Evolutionary conservation across 1,284 basidiomycete species (phyloP).

Genomic region (Cryptococcus neoformans): DNA sequence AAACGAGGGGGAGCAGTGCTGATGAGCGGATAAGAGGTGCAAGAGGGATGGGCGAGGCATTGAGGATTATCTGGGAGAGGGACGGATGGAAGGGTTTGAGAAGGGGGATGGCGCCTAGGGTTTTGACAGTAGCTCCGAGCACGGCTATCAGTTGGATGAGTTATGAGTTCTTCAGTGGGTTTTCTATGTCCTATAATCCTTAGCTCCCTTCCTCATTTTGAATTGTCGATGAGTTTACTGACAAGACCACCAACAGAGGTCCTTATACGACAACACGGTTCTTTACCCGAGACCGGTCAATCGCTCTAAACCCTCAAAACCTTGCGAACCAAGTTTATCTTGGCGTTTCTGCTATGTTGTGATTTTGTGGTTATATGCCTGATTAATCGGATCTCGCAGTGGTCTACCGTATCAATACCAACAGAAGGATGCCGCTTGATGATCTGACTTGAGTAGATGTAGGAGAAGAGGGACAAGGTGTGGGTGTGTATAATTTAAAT

Average conservation of each 20-base stretch:
- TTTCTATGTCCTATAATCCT: too few species aligned
- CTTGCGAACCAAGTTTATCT: neutral
- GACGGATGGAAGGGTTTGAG: conserved; percentile 84
- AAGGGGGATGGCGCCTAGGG: conserved; percentile 88
- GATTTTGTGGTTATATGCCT: too few species aligned
- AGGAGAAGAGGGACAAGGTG: too few species aligned
- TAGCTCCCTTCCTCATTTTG: neutral
- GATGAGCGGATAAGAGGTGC: conserved; percentile 82
- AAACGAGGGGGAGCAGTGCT: conserved; percentile 75
- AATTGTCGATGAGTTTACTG: neutral
- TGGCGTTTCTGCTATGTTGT: too few species aligned
- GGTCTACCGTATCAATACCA: too few species aligned
- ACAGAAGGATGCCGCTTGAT: too few species aligned
- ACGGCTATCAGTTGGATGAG: conserved; percentile 97
- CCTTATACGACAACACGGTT: conserved; percentile 40
- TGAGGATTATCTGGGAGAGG: conserved; percentile 78
- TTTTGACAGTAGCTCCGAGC: conserved; percentile 94
- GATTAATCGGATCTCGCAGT: too few species aligned
- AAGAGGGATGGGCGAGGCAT: conserved; percentile 82
- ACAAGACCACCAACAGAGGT: conserved; percentile 29
- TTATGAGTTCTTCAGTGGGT: conserved; percentile 94
- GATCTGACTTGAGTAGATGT: too few species aligned
- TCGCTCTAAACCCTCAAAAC: conserved; percentile 4
- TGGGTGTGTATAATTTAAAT: too few species aligned
- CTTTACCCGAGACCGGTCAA: conserved; percentile 41